Conservation (phyloP, 495 filamentous ascomycete species). For the Tuber umbilicatum region DNA sequence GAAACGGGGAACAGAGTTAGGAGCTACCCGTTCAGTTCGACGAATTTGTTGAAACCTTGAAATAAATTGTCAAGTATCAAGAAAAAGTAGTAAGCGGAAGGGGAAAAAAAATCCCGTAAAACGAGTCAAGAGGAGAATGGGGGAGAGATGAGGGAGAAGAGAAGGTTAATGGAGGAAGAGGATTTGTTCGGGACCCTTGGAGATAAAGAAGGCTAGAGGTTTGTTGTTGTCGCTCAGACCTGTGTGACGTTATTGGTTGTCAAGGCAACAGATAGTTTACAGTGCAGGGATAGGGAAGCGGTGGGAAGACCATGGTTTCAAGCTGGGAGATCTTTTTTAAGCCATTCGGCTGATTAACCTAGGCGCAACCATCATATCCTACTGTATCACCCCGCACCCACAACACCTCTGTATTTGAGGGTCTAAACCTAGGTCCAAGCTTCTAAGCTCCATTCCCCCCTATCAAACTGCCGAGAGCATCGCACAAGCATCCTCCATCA, state of each 20-base stretch:
- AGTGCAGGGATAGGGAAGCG: background rate
- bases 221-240: background rate
- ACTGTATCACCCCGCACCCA: constrained; percentile 5
- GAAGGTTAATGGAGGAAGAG: background rate
- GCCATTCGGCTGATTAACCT: background rate
- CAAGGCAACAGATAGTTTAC: background rate
- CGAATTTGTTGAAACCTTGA: background rate
- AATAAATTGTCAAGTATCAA: background rate
- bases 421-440: background rate
- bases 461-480: background rate
- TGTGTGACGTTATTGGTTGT: constrained; percentile 3
- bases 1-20: background rate
- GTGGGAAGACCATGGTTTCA: background rate
- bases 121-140: background rate
- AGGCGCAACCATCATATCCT: background rate
- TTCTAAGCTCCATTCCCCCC: background rate
- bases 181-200: background rate
- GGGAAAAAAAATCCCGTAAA: background rate
- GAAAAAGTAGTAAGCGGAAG: background rate
- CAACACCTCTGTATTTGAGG: background rate
- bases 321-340: background rate
- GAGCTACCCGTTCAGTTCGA: background rate
- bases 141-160: background rate
- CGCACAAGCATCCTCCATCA: background rate
- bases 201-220: background rate